Conservation (phyloP, 495 filamentous ascomycete species). For the Penicillium tannophilum region DNA sequence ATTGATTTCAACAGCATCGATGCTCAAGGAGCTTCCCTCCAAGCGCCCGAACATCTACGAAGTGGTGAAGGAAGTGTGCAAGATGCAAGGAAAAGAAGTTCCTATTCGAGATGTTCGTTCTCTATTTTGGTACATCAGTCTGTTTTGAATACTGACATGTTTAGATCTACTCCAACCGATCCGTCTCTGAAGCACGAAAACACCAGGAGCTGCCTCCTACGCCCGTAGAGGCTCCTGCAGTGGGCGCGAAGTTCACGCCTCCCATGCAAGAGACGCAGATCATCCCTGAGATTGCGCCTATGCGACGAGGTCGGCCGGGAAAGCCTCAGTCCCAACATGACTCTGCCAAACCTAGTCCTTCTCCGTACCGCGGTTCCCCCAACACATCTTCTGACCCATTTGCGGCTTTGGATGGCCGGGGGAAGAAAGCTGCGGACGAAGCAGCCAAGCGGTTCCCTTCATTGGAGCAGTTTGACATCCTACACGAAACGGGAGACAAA, state of each 20-base stretch:
- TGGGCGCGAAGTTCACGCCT: slow-evolving; percentile 71
- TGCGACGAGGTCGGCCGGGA: slow-evolving; percentile 84
- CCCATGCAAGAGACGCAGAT: slow-evolving; percentile 65
- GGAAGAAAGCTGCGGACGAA: slow-evolving; percentile 66
- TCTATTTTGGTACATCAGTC: neutral
- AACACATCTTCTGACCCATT: slow-evolving; percentile 74
- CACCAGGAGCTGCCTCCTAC: slow-evolving; percentile 63
- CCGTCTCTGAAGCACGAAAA: slow-evolving; percentile 62
- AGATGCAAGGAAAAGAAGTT: slow-evolving; percentile 83
- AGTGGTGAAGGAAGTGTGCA: slow-evolving; percentile 79
- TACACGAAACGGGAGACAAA: slow-evolving; percentile 82
- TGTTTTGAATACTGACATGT: slow-evolving; percentile 18
- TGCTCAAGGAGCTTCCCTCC: slow-evolving; percentile 84
- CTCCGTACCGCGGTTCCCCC: slow-evolving; percentile 62
- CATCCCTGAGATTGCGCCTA: slow-evolving; percentile 90
- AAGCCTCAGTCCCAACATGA: slow-evolving; percentile 46
- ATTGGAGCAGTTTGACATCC: slow-evolving; percentile 87
- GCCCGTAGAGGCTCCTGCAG: slow-evolving; percentile 57
- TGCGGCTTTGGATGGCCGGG: slow-evolving; percentile 73
- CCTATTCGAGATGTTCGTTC: slow-evolving; percentile 87
- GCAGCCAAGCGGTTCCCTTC: slow-evolving; percentile 84
- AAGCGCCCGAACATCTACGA: slow-evolving; percentile 92
- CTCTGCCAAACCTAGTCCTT: slow-evolving; percentile 66
- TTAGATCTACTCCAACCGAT: slow-evolving; percentile 80
- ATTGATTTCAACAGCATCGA: slow-evolving; percentile 62